Evolutionary conservation across 2,329 filamentous ascomycete genomes (phyloP).

Genomic region (Colletotrichum sp.): DNA sequence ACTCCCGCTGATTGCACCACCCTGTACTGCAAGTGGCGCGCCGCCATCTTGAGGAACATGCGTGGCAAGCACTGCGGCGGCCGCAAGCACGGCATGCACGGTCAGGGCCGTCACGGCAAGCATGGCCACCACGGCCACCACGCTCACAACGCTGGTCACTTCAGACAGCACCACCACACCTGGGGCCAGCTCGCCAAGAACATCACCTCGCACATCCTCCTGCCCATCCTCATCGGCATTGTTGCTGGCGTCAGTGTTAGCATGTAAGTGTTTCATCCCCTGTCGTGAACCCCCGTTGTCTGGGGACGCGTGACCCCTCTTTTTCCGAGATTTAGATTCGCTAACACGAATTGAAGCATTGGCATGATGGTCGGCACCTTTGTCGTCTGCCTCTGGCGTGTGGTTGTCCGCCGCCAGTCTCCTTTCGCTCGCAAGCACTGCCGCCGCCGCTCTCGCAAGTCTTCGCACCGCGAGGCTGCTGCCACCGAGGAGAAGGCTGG

Average conservation of each 20-base stretch:
- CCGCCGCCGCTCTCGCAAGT: slow-evolving; percentile 39
- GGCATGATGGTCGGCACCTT: slow-evolving; percentile 71
- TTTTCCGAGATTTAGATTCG: background rate
- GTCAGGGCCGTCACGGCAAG: slow-evolving; percentile 23
- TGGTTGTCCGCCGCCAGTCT: slow-evolving; percentile 48
- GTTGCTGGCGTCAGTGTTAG: slow-evolving; percentile 72
- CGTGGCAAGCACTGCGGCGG: slow-evolving; percentile 43
- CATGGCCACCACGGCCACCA: slow-evolving; percentile 29
- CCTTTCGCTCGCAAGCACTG: slow-evolving; percentile 33
- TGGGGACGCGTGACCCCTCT: background rate
- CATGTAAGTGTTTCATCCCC: slow-evolving; percentile 49
- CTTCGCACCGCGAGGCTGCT: slow-evolving; percentile 39
- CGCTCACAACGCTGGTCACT: slow-evolving; percentile 32
- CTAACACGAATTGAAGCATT: slow-evolving; percentile 47
- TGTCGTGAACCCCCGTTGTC: background rate
- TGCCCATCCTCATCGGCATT: slow-evolving; percentile 73
- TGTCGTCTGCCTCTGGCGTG: slow-evolving; percentile 63
- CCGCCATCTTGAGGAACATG: slow-evolving; percentile 44
- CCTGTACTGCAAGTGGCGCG: slow-evolving; percentile 61
- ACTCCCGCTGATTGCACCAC: slow-evolving; percentile 39
- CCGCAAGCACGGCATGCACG: slow-evolving; percentile 24
- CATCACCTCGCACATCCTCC: slow-evolving; percentile 66
- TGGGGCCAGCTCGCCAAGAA: slow-evolving; percentile 58
- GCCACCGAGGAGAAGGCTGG: slow-evolving; percentile 54
- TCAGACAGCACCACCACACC: slow-evolving; percentile 30